Evolutionary conservation across 2,329 filamentous ascomycete species (phyloP), one percentile per base, ranked within the genome.

Genomic region (Trichoderma simmonsii): DNA sequence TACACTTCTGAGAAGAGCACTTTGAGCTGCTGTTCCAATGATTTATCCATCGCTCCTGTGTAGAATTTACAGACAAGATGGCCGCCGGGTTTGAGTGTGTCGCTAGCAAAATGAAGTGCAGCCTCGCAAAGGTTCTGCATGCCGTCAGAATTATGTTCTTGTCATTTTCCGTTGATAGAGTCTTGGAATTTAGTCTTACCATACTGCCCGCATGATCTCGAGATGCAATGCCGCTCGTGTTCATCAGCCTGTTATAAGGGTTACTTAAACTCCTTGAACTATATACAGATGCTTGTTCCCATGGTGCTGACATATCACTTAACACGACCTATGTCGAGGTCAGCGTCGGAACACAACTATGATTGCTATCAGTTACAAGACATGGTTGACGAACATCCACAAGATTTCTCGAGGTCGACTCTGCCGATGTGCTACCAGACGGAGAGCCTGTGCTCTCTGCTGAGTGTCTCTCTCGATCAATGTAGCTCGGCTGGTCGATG

Each of bases 301-400:
- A 98, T 92, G 96, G 95, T 87, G 88, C 95, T 89, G 91, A 99
- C 96, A 99, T 99, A 88, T 99, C 96, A 90, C 94, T 97, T 80
- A 99, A 86, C 80, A 99, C 93, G 79, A 99, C 89, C 87, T 90
- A 74, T 34, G 39, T 5, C 32, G n/a, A 28, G 30, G 57, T 65
- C 32, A 71, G 68, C 34, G 4, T 30, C 3, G 60, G 14, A 6
- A 4, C 9, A 24, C 30, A 24, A 26, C 21, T 7, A 66, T 43
- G 2, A 21, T 15, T 18, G 28, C 4, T 14, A 21, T 24, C 15
- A 28, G 65, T 2, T 8, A 21, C 14, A 21, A 39, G 59, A 9
- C n/a, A 6, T 36, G 51, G 28, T 6, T 28, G 24, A 82, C 86
- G 78, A 78, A 89, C 87, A 85, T 98, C 93, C 75, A 98, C 95